Base-by-base conservation (phyloP, 116 monocot species). In the Posidonia oceanica region DNA sequence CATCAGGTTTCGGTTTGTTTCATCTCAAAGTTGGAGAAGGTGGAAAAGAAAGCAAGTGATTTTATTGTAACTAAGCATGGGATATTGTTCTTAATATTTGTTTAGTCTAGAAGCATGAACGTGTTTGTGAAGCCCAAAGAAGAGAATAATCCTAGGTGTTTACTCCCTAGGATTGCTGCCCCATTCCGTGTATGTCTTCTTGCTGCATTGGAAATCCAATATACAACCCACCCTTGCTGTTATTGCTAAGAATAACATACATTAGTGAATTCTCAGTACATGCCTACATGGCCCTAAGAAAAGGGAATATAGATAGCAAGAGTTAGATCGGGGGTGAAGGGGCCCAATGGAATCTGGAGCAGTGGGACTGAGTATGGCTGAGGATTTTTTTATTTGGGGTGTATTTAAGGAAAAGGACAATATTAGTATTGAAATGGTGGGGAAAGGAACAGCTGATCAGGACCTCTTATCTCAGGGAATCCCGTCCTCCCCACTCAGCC, bases 61-160 rank as follows among this genome's bases (percentile, higher is more conserved):
- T 58, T 58, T 4, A 20, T 14, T 29, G 36, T 14, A 63, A 63
- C 38, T 36, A 38, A 63, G 15, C 37, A 13, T 12, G 37, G 63
- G 10, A 3, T 36, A 22, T 63, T 63, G 36, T 63, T 38, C 63
- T 63, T 61, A 18, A 22, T 23, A 14, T 23, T 37, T 63, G 14
- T 37, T 17, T 39, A 39, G 39, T 16, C 64, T 4, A 64, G 16
- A 64, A 64, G 37, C 64, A 41, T 40, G 64, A 14, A 60, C 39
- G 64, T 64, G 39, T 40, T 64, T 64, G 64, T 64, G 64, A 39
- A 41, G 64, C 64, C 38, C 64, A 17, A 37, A 64, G 64, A 18
- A 60, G 29, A 36, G 64, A 64, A 64, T 40, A 64, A 17, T n/a
- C n/a, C n/a, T n/a, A n/a, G n/a, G n/a, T n/a, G n/a, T n/a, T n/a